phyloP scores from a whole-genome alignment of 2,329 filamentous ascomycete species.

The Dactylellina parvicollis region DNA sequence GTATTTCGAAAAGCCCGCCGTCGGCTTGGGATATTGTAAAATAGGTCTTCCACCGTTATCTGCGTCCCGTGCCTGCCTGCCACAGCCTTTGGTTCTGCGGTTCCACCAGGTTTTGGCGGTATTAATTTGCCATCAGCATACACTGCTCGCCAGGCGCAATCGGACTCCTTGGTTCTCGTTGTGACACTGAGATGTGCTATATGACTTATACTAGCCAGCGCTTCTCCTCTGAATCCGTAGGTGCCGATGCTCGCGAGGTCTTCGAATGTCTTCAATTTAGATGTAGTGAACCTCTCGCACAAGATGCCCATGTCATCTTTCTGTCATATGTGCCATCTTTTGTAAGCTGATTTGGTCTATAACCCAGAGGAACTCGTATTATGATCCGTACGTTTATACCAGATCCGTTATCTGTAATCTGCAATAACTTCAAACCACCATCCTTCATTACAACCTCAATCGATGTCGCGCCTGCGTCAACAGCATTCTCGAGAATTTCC shows the following conservation, averaged over 20 bases:
- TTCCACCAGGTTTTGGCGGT: slow-evolving; percentile 86
- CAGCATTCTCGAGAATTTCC: slow-evolving; percentile 94
- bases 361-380: not conserved
- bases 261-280: slow-evolving; percentile 92
- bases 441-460: slow-evolving; percentile 94
- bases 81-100: slow-evolving; percentile 82
- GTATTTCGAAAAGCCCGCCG: slow-evolving; percentile 88
- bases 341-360: not conserved
- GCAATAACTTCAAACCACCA: slow-evolving; percentile 90
- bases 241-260: slow-evolving; percentile 89
- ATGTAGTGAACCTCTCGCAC: slow-evolving; percentile 96
- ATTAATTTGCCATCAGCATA: slow-evolving; percentile 84
- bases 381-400: slow-evolving; percentile 80
- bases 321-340: slow-evolving; percentile 64
- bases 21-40: slow-evolving; percentile 93
- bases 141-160: slow-evolving; percentile 87
- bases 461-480: slow-evolving; percentile 93
- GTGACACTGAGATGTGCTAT: slow-evolving; percentile 96
- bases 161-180: slow-evolving; percentile 88
- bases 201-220: slow-evolving; percentile 95
- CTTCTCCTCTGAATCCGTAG: slow-evolving; percentile 97
- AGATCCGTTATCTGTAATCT: slow-evolving; percentile 96
- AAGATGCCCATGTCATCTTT: slow-evolving; percentile 90
- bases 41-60: slow-evolving; percentile 94
- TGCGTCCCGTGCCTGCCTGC: slow-evolving; percentile 91